Evolutionary conservation across 1,284 basidiomycete species (phyloP), one percentile per base, ranked within the genome.

Genomic region (Ceratobasidium sp.): DNA sequence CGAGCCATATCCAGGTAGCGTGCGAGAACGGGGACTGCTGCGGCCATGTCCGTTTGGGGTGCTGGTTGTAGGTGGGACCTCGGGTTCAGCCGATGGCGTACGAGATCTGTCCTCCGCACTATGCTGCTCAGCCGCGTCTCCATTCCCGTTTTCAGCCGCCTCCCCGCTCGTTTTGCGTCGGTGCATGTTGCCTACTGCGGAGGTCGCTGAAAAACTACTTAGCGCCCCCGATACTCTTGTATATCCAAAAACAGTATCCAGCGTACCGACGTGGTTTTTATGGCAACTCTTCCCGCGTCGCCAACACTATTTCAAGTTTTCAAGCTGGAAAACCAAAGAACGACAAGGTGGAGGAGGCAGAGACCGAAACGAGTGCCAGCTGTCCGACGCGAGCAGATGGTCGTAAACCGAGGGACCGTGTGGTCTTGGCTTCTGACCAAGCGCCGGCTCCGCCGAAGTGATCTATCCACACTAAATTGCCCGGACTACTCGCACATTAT

Each of bases 101-200:
- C 43, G 43, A 16, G 8, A 46, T 24, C 46, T 59, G 58, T 69
- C 51, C 27, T 62, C 34, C 24, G 31, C 34, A 53, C 8, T 43
- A 14, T 27, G 56, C 27, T 59, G 31, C 24, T 34, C 54, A 43
- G 46, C 16, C 54, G 58, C 37, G 41, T 53, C 72, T 48, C 75
- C 74, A 69, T 77, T 76, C 16, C 34, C 37, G 11, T 41, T 41
- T 14, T 61, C 59, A 11, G 75, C 76, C 73, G 79, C 78, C 74
- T 81, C 80, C 59, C 78, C 78, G 68, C 83, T 83, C 29, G 82
- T 81, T 76, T 82, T 84, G 74, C 81, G 80, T 75, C 79, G 78
- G 75, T 83, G 83, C 68, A 83, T 82, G 4, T 22, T 39, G 46
- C 34, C 14, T 56, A 49, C 56, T 43, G 39, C 16, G 24, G 11